Conservation (phyloP, 345 rosid species). For the Moricandia moricandioides region DNA sequence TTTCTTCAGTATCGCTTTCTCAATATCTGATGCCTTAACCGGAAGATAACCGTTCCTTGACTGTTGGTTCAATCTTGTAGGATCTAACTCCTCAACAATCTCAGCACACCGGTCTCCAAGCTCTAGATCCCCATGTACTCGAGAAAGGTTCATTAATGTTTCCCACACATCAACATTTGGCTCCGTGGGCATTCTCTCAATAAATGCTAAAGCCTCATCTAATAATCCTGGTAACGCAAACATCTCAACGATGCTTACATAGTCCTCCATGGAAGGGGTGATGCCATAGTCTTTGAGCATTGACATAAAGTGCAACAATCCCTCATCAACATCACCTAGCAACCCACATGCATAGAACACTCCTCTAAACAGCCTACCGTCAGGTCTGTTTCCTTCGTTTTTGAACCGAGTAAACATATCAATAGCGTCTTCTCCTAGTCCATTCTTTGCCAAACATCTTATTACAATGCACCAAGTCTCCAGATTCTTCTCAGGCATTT, state of each 20-base stretch:
- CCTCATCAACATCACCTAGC: slow-evolving; percentile 68
- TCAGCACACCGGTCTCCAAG: slow-evolving; percentile 82
- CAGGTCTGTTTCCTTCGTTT: slow-evolving; percentile 56
- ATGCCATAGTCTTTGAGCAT: slow-evolving; percentile 63
- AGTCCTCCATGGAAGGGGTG: slow-evolving; percentile 62
- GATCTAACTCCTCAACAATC: slow-evolving; percentile 55
- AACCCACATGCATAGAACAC: slow-evolving; percentile 63
- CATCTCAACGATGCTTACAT: slow-evolving; percentile 63
- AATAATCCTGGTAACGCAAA: slow-evolving; percentile 62
- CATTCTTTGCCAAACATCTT: slow-evolving; percentile 68
- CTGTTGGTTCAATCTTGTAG: slow-evolving; percentile 53
- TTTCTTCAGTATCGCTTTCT: slow-evolving; percentile 50
- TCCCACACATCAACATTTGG: slow-evolving; percentile 70
- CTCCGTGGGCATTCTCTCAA: slow-evolving; percentile 60
- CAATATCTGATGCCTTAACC: slow-evolving; percentile 46
- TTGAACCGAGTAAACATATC: slow-evolving; percentile 68
- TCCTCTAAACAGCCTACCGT: slow-evolving; percentile 50
- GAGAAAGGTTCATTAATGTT: slow-evolving; percentile 68
- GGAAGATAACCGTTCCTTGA: slow-evolving; percentile 68
- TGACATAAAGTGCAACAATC: slow-evolving; percentile 69
- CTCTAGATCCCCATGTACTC: slow-evolving; percentile 69
- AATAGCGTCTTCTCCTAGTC: slow-evolving; percentile 75
- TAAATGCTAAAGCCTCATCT: slow-evolving; percentile 73
- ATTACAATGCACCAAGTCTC: slow-evolving; percentile 65
- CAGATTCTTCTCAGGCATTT: slow-evolving; percentile 53